Conservation (phyloP, 2,329 filamentous ascomycete genomes). For the Claviceps pazoutovae region DNA sequence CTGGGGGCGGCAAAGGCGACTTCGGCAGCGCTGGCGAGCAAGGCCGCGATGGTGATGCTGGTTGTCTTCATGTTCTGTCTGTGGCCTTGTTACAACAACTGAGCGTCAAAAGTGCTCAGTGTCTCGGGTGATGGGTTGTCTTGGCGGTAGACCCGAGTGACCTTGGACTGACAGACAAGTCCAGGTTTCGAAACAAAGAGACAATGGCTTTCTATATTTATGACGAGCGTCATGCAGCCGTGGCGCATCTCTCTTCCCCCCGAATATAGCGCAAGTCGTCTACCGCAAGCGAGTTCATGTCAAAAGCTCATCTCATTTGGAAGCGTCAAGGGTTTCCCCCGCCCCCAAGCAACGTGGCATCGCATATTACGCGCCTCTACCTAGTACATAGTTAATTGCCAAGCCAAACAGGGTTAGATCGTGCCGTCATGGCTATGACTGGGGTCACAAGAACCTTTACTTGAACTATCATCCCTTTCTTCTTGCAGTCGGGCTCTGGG, state of each 20-base stretch:
- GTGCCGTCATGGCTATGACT: neutral
- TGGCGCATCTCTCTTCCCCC: neutral
- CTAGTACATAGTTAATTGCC: neutral
- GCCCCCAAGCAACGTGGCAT: neutral
- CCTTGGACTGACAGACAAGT: neutral
- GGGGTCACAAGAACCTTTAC: neutral
- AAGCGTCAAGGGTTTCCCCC: neutral
- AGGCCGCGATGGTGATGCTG: neutral
- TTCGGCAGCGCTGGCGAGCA: slow-evolving; percentile 1
- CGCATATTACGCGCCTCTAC: neutral
- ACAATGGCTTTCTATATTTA: neutral
- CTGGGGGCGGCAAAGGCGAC: slow-evolving; percentile 1
- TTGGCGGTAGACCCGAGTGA: neutral
- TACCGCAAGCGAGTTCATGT: neutral
- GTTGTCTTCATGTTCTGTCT: neutral
- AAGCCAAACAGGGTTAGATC: neutral
- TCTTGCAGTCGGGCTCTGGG: neutral
- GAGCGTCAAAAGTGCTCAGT: neutral
- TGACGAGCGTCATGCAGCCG: neutral
- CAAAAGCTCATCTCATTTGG: neutral
- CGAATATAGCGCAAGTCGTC: neutral
- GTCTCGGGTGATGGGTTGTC: neutral
- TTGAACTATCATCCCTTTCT: neutral
- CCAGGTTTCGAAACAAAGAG: too few relatives aligned
- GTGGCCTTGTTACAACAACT: neutral